phyloP scores from a whole-genome alignment of 805 yeast species.

The Suhomyces sp. region DNA sequence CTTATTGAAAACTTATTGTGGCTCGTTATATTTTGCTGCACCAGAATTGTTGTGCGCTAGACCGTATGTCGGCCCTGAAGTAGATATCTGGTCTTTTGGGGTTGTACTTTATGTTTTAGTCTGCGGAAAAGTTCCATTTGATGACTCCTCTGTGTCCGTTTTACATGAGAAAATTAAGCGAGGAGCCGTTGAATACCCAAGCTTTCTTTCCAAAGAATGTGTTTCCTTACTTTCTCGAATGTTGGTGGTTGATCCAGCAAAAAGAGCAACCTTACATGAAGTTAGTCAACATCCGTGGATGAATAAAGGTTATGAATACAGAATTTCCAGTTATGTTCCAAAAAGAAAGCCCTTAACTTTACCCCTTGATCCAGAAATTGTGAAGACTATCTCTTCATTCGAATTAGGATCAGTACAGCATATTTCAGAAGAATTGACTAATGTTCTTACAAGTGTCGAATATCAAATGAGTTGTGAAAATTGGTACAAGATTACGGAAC shows the following conservation, averaged over 20 bases:
- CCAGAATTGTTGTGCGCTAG: constrained; percentile 92
- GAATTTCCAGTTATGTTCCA: constrained; percentile 72
- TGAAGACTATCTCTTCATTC: constrained; percentile 71
- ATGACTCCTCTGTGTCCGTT: constrained; percentile 88
- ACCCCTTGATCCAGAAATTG: constrained; percentile 66
- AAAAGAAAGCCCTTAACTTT: constrained; percentile 68
- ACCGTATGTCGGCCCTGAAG: constrained; percentile 95
- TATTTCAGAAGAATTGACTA: constrained; percentile 54
- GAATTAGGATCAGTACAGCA: constrained; percentile 74
- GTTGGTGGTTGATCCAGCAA: constrained; percentile 86
- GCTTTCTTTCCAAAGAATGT: constrained; percentile 75
- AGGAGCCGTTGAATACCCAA: constrained; percentile 91
- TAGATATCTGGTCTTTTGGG: constrained; percentile 98
- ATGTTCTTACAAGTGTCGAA: constrained; percentile 59
- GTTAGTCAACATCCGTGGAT: constrained; percentile 93
- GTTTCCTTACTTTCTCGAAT: constrained; percentile 76
- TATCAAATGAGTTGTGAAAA: constrained; percentile 61
- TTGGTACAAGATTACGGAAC: constrained; percentile 54
- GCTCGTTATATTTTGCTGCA: constrained; percentile 96
- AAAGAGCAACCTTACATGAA: constrained; percentile 76
- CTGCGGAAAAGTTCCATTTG: constrained; percentile 98
- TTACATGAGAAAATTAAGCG: constrained; percentile 91
- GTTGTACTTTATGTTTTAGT: constrained; percentile 92
- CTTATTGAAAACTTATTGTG: constrained; percentile 90
- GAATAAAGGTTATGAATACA: constrained; percentile 78